phyloP scores from a whole-genome alignment of 2,329 filamentous ascomycete species.

The Phialophora chinensis region DNA sequence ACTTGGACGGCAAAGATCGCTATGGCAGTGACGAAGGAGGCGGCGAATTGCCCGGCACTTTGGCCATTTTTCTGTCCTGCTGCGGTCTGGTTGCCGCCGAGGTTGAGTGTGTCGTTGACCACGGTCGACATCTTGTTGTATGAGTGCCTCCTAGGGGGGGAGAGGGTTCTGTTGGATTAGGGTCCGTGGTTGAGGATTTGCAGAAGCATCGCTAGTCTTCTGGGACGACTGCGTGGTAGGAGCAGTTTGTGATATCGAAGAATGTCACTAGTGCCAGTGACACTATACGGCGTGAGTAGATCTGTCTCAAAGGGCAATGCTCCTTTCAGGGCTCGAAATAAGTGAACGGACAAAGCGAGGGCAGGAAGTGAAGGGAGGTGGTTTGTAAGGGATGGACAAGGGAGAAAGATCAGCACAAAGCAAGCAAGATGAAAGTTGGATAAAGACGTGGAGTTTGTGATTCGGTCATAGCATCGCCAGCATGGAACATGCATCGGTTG shows the following conservation, averaged over 20 bases:
- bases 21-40: slow-evolving; percentile 67
- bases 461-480: neutral
- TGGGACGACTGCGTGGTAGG: neutral
- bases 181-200: slow-evolving; percentile 6
- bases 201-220: slow-evolving; percentile 24
- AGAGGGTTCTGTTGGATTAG: slow-evolving; percentile 1
- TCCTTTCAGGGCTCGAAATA: slow-evolving; percentile 23
- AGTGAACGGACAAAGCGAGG: slow-evolving; percentile 19
- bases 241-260: neutral
- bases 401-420: slow-evolving; percentile 17
- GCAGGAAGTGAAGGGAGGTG: neutral
- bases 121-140: slow-evolving; percentile 27
- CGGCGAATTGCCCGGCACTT: slow-evolving; percentile 60
- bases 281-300: neutral
- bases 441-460: slow-evolving; percentile 9
- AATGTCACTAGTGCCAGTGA: neutral
- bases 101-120: slow-evolving; percentile 28
- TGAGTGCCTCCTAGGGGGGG: neutral
- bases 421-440: slow-evolving; percentile 21
- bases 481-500: neutral
- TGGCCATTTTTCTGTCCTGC: slow-evolving; percentile 35
- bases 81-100: slow-evolving; percentile 28
- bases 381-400: slow-evolving; percentile 19
- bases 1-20: slow-evolving; percentile 68
- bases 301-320: neutral